Base-by-base conservation (phyloP, 352 stramenopile genomes). In the Phytophthora pluvialis region DNA sequence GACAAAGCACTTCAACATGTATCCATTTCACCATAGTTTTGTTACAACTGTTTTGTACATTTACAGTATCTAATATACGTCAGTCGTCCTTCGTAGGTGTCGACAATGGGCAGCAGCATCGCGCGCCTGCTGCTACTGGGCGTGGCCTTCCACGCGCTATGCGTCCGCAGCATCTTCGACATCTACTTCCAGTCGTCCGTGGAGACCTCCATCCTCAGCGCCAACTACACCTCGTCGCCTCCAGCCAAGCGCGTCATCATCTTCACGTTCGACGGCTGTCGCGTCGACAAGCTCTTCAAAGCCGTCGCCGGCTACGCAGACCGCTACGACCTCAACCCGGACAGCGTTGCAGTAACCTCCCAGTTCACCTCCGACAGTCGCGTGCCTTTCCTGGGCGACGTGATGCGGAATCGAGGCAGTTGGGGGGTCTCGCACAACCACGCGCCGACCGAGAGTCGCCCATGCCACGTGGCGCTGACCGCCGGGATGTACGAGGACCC, bases 401-500 rank as follows among this genome's bases (percentile, higher is more conserved):
- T 94, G 12, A 76, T 93, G 36, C 75, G 89, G 15, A 64, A 72
- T 38, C 68, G 71, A n/a, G 87, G 87, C 46, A 86, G 77, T 53
- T 95, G 80, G 75, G 87, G 87, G 21, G 75, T 95, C 71, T 95
- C 87, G 12, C 87, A 95, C 73, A 95, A 88, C 60, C 83, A 83
- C 56, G 85, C 91, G 36, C 87, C 87, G 15, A 95, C 87, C 26
- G 87, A 95, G 64, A 91, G 80, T 47, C 83, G 87, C 1, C 85
- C 87, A 4, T 88, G 87, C 21, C 87, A 94, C 62, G 87, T 95
- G 29, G 87, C 87, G 55, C 70, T 95, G 16, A 92, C 92, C 59
- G 87, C 87, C 1, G 87, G 87, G 11, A 94, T 95, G 80, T 95
- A 95, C 57, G 87, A 95, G 51, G 85, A 95, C 58, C 85, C 92